These are phyloP conservation scores for Salix caprea DNA, from an alignment of 345 rosid genomes.

Conservation along the genomic window DNA sequence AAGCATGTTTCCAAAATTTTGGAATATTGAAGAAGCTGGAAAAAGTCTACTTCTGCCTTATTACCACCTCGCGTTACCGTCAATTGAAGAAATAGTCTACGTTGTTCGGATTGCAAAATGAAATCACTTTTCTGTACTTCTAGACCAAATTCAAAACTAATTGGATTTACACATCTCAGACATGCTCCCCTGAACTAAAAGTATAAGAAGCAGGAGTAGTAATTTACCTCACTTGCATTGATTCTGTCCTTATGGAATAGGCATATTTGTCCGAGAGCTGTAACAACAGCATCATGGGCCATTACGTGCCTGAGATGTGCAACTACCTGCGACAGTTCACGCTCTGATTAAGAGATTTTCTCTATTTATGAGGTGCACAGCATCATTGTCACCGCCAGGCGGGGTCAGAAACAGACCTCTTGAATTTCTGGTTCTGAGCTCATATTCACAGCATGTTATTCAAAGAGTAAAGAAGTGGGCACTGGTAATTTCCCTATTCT, in stretches of 20 bases:
- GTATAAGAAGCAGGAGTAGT: neutral
- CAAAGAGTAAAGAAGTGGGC: neutral
- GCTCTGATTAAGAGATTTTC: neutral
- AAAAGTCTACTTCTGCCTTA: too few species aligned
- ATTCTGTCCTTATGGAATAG: neutral
- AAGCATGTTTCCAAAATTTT: too few species aligned
- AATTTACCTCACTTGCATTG: neutral
- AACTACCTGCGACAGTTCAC: neutral
- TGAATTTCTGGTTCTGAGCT: neutral
- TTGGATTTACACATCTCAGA: too few species aligned
- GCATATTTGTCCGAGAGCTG: constrained; percentile 10
- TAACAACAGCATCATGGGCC: constrained; percentile 7
- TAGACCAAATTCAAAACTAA: too few species aligned
- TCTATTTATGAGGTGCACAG: neutral
- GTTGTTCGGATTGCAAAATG: too few species aligned
- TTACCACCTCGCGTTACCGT: too few species aligned
- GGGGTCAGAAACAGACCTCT: neutral
- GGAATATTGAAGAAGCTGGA: too few species aligned
- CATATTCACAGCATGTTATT: neutral
- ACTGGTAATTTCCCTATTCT: neutral
- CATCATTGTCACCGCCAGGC: neutral
- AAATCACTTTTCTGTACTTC: too few species aligned
- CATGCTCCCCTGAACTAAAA: neutral
- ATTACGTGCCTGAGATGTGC: too few species aligned
- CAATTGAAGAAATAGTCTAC: too few species aligned